phyloP scores from a whole-genome alignment of 2,329 filamentous ascomycete species.

The Pestalotiopsis sp. region DNA sequence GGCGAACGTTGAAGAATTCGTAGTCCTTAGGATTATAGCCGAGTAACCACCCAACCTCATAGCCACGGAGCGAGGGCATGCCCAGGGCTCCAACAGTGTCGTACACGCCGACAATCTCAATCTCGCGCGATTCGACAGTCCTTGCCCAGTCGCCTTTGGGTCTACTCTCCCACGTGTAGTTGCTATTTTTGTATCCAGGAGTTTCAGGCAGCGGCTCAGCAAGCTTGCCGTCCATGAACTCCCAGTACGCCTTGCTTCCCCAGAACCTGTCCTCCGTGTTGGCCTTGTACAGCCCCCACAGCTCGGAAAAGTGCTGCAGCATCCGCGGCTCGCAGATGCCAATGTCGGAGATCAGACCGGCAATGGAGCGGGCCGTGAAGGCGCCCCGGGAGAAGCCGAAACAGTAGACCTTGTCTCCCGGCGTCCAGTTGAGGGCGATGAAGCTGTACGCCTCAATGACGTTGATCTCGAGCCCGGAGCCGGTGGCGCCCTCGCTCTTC shows the following conservation, averaged over 20 bases:
- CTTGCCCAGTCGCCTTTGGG: constrained; percentile 2
- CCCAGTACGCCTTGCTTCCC: constrained; percentile 7
- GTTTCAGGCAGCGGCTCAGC: neutral
- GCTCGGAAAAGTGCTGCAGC: constrained; percentile 19
- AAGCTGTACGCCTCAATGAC: constrained; percentile 39
- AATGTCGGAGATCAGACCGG: constrained; percentile 37
- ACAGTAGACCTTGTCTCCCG: constrained; percentile 38
- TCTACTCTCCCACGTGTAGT: constrained; percentile 2
- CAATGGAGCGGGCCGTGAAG: constrained; percentile 41
- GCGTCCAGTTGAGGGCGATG: constrained; percentile 38
- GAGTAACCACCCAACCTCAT: constrained; percentile 13
- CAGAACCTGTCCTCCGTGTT: constrained; percentile 16
- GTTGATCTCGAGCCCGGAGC: constrained; percentile 18
- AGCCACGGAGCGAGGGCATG: constrained; percentile 25
- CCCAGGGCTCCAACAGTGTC: constrained; percentile 35
- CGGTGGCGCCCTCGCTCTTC: constrained; percentile 17
- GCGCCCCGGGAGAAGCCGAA: constrained; percentile 43
- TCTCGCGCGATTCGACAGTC: constrained; percentile 10
- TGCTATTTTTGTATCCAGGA: neutral
- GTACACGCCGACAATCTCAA: constrained; percentile 34
- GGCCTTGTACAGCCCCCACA: constrained; percentile 12
- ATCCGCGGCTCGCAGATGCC: constrained; percentile 19
- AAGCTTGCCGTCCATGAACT: constrained; percentile 15
- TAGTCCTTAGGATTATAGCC: constrained; percentile 19
- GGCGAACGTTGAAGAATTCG: constrained; percentile 17